A percentile compares a stretch with the other conserved stretches of the same genome.
Conservation (phyloP, 2,329 filamentous ascomycete genomes). For the Trichoderma guizhouense region DNA sequence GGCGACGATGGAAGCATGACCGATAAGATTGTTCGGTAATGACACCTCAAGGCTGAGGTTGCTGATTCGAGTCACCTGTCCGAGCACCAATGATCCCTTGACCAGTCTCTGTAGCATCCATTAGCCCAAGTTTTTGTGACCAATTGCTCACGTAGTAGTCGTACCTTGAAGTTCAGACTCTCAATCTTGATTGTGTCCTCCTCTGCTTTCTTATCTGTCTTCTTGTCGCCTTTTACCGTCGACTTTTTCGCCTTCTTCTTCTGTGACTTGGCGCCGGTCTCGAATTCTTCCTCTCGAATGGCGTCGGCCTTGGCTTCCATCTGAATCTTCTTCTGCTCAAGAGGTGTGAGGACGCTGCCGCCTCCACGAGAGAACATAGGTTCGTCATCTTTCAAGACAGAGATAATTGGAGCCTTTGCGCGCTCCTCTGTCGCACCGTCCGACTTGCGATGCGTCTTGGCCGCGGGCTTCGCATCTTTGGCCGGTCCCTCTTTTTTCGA, state of each 20-base stretch:
- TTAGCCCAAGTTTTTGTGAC: background rate
- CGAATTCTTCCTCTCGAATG: slow-evolving; percentile 75
- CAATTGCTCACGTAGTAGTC: background rate
- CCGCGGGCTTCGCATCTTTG: slow-evolving; percentile 30
- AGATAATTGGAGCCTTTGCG: slow-evolving; percentile 38
- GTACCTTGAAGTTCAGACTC: slow-evolving; percentile 81
- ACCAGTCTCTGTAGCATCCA: slow-evolving; percentile 62
- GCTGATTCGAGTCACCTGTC: slow-evolving; percentile 79
- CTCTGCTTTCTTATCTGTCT: slow-evolving; percentile 44
- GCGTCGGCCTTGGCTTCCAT: slow-evolving; percentile 91
- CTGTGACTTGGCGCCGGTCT: slow-evolving; percentile 43
- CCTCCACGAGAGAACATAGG: slow-evolving; percentile 89
- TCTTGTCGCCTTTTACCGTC: slow-evolving; percentile 50
- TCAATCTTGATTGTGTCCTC: slow-evolving; percentile 70
- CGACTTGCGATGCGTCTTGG: slow-evolving; percentile 33
- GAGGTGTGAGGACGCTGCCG: slow-evolving; percentile 81
- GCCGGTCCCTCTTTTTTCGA: slow-evolving; percentile 42
- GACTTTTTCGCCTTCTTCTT: slow-evolving; percentile 57
- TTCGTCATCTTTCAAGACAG: slow-evolving; percentile 70
- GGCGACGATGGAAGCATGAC: slow-evolving; percentile 88
- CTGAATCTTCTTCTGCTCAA: slow-evolving; percentile 95
- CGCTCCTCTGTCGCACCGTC: slow-evolving; percentile 29
- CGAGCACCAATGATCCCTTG: slow-evolving; percentile 82
- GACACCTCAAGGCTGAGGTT: slow-evolving; percentile 74
- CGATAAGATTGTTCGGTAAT: slow-evolving; percentile 87